Percentiles rank a stretch among this genome's conserved stretches.
phyloP scores from a whole-genome alignment of 768 basidiomycete genomes.

The Russula dissimulans region DNA sequence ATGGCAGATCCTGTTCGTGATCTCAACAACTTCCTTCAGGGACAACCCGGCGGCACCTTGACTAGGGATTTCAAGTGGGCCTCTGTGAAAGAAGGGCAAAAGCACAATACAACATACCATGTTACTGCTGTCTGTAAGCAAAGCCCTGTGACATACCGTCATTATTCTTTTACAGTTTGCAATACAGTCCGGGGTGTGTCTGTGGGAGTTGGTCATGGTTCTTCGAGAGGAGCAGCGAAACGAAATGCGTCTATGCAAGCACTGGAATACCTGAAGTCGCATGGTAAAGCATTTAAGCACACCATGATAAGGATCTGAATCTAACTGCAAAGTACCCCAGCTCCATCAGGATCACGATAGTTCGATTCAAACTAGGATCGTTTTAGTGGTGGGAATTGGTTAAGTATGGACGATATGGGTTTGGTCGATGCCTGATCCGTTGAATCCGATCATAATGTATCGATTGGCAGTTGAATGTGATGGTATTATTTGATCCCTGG shows the following conservation, averaged over 20 bases:
- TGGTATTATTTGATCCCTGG: no score
- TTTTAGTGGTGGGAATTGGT: no score
- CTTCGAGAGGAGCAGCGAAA: conserved; percentile 10
- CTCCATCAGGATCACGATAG: no score
- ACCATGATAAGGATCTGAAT: not conserved
- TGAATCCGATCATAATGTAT: no score
- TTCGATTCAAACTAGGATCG: no score
- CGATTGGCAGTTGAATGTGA: no score
- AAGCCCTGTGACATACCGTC: not conserved
- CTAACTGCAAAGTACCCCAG: not conserved
- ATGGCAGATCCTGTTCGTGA: conserved; percentile 17
- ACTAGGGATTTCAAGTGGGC: conserved; percentile 4
- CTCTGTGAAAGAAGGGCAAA: not conserved
- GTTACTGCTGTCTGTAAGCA: conserved; percentile 11
- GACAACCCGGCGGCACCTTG: not conserved
- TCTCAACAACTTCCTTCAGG: conserved; percentile 17
- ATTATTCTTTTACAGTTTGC: not conserved
- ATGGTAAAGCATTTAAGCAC: not conserved
- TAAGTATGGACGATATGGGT: no score
- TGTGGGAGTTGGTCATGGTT: conserved; percentile 8
- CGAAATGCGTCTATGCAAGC: conserved; percentile 12
- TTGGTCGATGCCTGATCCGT: no score
- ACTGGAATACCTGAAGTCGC: not conserved
- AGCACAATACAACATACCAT: not conserved
- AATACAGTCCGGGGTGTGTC: conserved; percentile 7